Evolutionary conservation across 2,329 filamentous ascomycete genomes (phyloP), one percentile per base, ranked within the genome.

Genomic region (Fusarium sp.): DNA sequence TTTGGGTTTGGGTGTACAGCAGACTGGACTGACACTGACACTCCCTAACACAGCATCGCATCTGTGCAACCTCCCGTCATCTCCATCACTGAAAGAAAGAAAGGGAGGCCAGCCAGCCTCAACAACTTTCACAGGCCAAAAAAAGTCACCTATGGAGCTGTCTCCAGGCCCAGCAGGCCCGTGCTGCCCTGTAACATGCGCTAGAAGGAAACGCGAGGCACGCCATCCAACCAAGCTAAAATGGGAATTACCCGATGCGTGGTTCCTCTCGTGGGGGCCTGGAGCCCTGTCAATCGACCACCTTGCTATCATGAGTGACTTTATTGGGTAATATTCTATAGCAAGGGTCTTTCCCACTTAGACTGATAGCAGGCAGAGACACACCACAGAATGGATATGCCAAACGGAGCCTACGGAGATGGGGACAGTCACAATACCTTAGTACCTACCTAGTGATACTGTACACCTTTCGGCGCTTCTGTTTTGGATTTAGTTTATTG

Each of bases 201-300:
- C 49, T 53, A 53, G 18, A 27, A 56, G 60, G 57, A 70, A 71
- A 69, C 71, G 63, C 63, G 61, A 73, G 57, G 32, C 58, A 56
- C 48, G 62, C 70, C 71, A 70, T 73, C 69, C 66, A 64, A 57
- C 72, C 65, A 59, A 65, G 52, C 57, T 53, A 34, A 41, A 56
- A 40, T 75, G 68, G 70, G 67, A 59, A 74, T 70, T 70, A 71
- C 66, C 70, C 70, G 69, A 74, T 75, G 56, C 69, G 60, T 57
- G 40, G 62, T 68, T 45, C 53, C 41, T 48, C 57, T 75, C 70
- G 72, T 74, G 73, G 72, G 72, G 73, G 72, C 60, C 59, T 71
- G 54, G 55, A 69, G 53, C 71, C 73, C 73, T 75, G 71, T 75
- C 73, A 70, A 75, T 75, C 63, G 45, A 64, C 57, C 73, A 75